phyloP scores from a whole-genome alignment of 1,284 basidiomycete genomes.

The Ceratobasidium sp. region DNA sequence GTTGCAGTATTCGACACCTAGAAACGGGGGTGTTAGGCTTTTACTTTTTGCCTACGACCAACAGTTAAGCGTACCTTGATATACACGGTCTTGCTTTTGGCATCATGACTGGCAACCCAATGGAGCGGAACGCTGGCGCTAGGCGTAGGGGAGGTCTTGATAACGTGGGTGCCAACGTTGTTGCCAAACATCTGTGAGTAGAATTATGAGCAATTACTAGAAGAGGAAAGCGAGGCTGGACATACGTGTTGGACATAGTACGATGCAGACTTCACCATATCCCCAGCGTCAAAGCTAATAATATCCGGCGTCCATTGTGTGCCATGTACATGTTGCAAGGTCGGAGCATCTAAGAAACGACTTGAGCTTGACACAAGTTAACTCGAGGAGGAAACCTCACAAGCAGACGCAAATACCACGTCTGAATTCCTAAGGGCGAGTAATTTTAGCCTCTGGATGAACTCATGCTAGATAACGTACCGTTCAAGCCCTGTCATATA shows the following conservation, averaged over 20 bases:
- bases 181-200: conserved; percentile 54
- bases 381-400: conserved; percentile 38
- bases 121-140: conserved; percentile 53
- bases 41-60: conserved; percentile 30
- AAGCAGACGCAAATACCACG: conserved; percentile 57
- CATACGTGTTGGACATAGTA: conserved; percentile 57
- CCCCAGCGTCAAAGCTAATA: conserved; percentile 56
- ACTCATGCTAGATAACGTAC: neutral
- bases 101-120: conserved; percentile 55
- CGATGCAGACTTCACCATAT: conserved; percentile 56
- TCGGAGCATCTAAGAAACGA: conserved; percentile 49
- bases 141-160: conserved; percentile 54
- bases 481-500: conserved; percentile 59
- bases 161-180: conserved; percentile 56
- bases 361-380: neutral
- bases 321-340: conserved; percentile 55
- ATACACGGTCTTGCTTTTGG: conserved; percentile 32
- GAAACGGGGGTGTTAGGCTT: neutral
- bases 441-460: neutral
- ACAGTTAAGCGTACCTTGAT: conserved; percentile 30
- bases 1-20: conserved; percentile 55
- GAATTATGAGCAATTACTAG: neutral
- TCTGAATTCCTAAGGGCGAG: conserved; percentile 54
- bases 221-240: conserved; percentile 1
- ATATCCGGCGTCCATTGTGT: conserved; percentile 61